Evolutionary conservation across 805 yeast genomes (phyloP).

Genomic region (Yarrowia sp.): DNA sequence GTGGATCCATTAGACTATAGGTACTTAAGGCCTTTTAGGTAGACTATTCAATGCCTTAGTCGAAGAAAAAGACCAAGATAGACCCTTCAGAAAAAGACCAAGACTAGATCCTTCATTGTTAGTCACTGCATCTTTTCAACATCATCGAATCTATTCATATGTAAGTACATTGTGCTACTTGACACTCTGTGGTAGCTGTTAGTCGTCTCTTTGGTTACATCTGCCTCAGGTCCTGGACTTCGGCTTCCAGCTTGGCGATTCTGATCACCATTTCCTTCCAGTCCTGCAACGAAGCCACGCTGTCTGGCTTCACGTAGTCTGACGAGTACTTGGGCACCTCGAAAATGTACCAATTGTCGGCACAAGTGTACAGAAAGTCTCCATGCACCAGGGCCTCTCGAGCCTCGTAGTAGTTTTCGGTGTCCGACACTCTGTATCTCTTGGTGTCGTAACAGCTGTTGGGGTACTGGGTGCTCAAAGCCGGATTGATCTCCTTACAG

Average conservation of each 20-base stretch:
- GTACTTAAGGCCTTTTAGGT: no score
- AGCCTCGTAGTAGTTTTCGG: constrained; percentile 17
- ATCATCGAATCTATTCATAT: no score
- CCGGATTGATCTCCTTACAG: constrained; percentile 16
- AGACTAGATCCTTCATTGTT: no score
- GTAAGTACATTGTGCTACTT: no score
- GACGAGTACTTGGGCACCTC: constrained; percentile 26
- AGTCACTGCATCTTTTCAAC: no score
- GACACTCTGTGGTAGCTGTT: no score
- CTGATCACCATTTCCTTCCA: constrained; percentile 32
- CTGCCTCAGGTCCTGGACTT: constrained; percentile 8
- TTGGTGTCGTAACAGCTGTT: constrained; percentile 2
- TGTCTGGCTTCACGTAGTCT: constrained; percentile 15
- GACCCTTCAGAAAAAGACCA: no score
- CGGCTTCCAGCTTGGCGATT: constrained; percentile 10
- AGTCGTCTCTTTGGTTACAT: background rate
- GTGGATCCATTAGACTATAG: no score
- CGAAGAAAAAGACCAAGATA: no score
- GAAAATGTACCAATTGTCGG: constrained; percentile 25
- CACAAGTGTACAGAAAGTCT: constrained; percentile 27
- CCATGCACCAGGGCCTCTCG: constrained; percentile 16
- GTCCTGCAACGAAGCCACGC: constrained; percentile 17
- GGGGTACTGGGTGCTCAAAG: constrained; percentile 8
- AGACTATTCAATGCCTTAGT: no score
- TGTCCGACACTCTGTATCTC: constrained; percentile 16